A percentile compares a stretch with the other conserved stretches of the same genome.
phyloP scores from a whole-genome alignment of 2,329 filamentous ascomycete genomes.

The Mycosphaerella arachidis region DNA sequence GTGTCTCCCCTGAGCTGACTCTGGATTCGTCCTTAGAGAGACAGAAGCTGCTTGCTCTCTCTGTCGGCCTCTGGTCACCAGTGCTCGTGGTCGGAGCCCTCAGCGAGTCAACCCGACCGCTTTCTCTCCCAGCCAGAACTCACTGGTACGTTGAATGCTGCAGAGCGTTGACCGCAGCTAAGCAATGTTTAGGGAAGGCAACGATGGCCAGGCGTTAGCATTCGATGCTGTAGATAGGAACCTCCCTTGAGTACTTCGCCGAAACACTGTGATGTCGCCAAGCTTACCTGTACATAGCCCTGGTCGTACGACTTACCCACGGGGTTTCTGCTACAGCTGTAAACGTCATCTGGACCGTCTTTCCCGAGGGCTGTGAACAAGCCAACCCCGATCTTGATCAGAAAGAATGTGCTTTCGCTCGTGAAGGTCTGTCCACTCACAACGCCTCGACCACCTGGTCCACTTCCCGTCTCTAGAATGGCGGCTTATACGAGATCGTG shows the following conservation, averaged over 20 bases:
- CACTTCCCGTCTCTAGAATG: conserved; percentile 32
- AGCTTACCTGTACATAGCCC: background rate
- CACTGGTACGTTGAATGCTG: background rate
- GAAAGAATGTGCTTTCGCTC: conserved; percentile 12
- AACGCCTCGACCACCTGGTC: conserved; percentile 35
- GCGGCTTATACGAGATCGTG: conserved; percentile 28
- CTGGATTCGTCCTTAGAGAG: background rate
- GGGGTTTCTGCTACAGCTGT: conserved; percentile 21
- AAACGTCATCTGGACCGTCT: conserved; percentile 19
- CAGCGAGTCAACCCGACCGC: background rate
- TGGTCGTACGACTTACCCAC: conserved; percentile 21
- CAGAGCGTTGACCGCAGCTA: background rate
- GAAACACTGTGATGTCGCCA: background rate
- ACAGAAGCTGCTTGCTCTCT: background rate
- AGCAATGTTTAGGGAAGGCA: conserved; percentile 5
- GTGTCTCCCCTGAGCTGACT: background rate
- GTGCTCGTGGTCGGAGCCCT: background rate
- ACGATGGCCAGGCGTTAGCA: conserved; percentile 13
- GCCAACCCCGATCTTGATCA: conserved; percentile 28
- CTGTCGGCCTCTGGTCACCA: background rate
- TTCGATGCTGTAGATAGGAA: conserved; percentile 11
- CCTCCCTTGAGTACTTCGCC: background rate
- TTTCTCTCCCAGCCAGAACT: background rate
- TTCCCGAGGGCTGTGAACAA: conserved; percentile 22
- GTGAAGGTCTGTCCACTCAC: conserved; percentile 29